These are phyloP conservation scores for Pythium apleroticum DNA, from an alignment of 352 stramenopile genomes.

Conservation along the genomic window DNA sequence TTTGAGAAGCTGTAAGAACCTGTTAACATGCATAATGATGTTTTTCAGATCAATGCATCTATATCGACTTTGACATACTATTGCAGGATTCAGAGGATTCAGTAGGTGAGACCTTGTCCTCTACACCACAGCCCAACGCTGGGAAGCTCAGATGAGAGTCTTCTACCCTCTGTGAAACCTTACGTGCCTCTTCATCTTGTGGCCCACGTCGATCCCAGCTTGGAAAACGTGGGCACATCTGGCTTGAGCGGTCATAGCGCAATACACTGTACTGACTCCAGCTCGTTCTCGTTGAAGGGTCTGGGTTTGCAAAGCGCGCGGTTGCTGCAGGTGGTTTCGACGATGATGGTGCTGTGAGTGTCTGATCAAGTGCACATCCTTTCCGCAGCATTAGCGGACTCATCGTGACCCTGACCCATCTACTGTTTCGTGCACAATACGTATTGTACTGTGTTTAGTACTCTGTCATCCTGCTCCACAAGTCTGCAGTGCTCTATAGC, in stretches of 20 bases:
- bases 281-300: not conserved
- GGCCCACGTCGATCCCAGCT: not conserved
- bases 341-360: too few relatives aligned
- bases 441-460: too few relatives aligned
- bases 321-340: not conserved
- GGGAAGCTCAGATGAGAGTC: not conserved
- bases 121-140: not conserved
- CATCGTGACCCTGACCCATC: too few relatives aligned
- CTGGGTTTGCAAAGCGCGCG: not conserved
- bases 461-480: too few relatives aligned
- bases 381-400: too few relatives aligned
- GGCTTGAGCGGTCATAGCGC: not conserved
- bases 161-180: not conserved
- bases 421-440: too few relatives aligned
- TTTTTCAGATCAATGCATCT: not conserved
- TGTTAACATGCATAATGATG: not conserved
- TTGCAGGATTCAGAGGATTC: too few relatives aligned
- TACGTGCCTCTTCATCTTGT: not conserved
- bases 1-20: not conserved
- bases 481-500: not conserved
- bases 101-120: not conserved
- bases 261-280: not conserved
- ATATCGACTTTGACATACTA: too few relatives aligned
- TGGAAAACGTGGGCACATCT: not conserved
- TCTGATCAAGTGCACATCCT: too few relatives aligned